Conservation (phyloP, 345 rosid genomes). For the Eucalyptus regnans region DNA sequence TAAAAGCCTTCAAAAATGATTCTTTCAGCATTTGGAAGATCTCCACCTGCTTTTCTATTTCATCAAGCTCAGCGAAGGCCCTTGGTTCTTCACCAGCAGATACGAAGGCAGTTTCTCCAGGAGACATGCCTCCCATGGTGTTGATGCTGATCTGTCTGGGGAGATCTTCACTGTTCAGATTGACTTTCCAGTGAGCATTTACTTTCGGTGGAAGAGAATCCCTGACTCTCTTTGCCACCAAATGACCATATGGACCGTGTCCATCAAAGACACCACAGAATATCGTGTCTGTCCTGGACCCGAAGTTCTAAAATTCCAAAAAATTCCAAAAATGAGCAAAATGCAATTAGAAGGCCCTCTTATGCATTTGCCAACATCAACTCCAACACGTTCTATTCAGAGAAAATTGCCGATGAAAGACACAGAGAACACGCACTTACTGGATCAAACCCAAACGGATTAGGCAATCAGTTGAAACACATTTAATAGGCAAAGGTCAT, state of each 20-base stretch:
- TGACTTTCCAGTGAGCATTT: conserved; percentile 74
- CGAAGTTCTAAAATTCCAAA: conserved; percentile 49
- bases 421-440: background rate
- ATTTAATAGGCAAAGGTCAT: background rate
- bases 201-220: conserved; percentile 83
- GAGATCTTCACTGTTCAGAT: conserved; percentile 38
- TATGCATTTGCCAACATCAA: background rate
- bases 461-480: background rate
- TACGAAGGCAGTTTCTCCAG: conserved; percentile 44
- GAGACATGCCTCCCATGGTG: conserved; percentile 33
- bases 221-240: conserved; percentile 95
- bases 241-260: conserved; percentile 94
- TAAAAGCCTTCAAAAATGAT: conserved; percentile 84
- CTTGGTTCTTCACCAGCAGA: conserved; percentile 64
- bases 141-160: conserved; percentile 32
- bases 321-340: background rate
- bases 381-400: background rate
- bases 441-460: background rate
- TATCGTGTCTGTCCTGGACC: conserved; percentile 67
- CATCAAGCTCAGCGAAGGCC: conserved; percentile 33
- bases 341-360: background rate
- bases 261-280: conserved; percentile 99
- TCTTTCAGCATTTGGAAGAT: conserved; percentile 59
- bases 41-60: conserved; percentile 36
- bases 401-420: background rate